These are phyloP conservation scores for Volvox africanus DNA, from an alignment of 139 green algal genomes.

Conservation along the genomic window DNA sequence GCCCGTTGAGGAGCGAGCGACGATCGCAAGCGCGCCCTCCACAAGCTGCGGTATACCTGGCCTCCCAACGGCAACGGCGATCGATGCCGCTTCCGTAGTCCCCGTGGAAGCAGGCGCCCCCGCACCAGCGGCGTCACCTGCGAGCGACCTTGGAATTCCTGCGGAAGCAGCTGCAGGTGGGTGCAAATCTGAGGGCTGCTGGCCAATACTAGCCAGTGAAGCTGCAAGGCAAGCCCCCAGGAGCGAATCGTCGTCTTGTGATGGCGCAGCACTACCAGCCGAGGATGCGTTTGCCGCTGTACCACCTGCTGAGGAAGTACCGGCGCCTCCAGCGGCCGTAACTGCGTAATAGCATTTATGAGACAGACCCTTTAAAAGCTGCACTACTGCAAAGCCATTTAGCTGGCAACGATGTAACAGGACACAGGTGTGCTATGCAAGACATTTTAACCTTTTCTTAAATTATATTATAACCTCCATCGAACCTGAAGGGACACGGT, in stretches of 20 bases:
- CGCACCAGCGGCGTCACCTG: not conserved
- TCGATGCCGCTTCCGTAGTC: constrained; percentile 5
- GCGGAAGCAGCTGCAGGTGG: constrained; percentile 8
- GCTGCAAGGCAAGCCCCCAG: constrained; percentile 66
- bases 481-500: no score
- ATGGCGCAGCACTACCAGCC: not conserved
- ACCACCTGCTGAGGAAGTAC: constrained; percentile 1
- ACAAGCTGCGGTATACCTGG: constrained; percentile 65
- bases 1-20: constrained; percentile 56
- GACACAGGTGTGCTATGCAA: no score
- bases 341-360: not conserved
- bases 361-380: no score
- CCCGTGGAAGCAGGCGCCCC: not conserved
- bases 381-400: no score
- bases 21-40: constrained; percentile 67
- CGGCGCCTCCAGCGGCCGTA: constrained; percentile 14
- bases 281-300: constrained; percentile 14
- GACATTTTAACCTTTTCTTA: no score
- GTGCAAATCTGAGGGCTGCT: constrained; percentile 36
- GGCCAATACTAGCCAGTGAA: constrained; percentile 59
- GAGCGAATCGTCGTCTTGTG: constrained; percentile 55
- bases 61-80: not conserved
- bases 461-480: no score
- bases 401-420: no score
- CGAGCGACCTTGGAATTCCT: no score